Percentiles rank a stretch among this genome's conserved stretches.
Conservation (phyloP, 306 rosid species). For the Ceratonia siliqua region DNA sequence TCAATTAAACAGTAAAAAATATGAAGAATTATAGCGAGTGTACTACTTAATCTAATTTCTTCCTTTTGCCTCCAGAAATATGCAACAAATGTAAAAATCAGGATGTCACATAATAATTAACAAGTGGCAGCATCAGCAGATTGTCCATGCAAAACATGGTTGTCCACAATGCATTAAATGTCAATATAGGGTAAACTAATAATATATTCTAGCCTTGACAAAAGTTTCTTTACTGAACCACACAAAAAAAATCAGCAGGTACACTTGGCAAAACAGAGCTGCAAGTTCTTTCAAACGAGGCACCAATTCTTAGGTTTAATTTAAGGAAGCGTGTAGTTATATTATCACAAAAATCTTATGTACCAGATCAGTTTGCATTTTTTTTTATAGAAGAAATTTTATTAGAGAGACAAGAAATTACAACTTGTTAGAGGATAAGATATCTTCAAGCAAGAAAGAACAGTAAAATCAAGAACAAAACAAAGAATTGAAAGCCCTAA, state of each 20-base stretch:
- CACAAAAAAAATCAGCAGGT: neutral
- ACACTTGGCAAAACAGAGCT: conserved; percentile 3
- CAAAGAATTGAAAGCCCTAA: too few relatives aligned
- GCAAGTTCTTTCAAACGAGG: neutral
- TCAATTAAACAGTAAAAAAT: neutral
- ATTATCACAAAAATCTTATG: neutral
- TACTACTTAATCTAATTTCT: neutral
- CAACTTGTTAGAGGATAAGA: too few relatives aligned
- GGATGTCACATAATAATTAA: too few relatives aligned
- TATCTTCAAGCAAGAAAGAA: too few relatives aligned
- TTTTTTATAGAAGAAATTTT: too few relatives aligned
- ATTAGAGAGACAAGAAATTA: too few relatives aligned
- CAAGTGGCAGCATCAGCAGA: neutral
- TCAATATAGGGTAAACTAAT: neutral
- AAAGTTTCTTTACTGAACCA: neutral
- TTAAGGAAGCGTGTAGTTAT: neutral
- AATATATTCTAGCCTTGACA: neutral
- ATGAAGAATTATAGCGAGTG: neutral
- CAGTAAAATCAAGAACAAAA: too few relatives aligned
- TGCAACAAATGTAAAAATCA: neutral
- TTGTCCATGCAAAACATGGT: neutral
- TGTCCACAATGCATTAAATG: neutral
- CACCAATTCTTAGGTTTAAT: neutral
- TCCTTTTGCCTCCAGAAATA: neutral
- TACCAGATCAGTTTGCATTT: too few relatives aligned